phyloP scores from a whole-genome alignment of 2,329 filamentous ascomycete genomes.

The Zymoseptoria brevis region DNA sequence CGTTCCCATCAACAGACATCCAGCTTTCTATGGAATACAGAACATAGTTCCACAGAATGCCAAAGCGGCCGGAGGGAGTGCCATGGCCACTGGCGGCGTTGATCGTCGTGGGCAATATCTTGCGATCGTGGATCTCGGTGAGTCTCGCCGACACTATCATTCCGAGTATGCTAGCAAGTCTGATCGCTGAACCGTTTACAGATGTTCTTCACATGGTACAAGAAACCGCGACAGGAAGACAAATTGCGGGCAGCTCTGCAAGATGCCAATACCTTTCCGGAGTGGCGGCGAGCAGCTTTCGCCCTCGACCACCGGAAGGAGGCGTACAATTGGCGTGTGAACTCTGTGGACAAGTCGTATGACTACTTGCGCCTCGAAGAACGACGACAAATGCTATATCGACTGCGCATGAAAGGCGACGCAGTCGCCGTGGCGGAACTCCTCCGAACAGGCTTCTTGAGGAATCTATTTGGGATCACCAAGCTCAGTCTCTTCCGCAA shows the following conservation, averaged over 20 bases:
- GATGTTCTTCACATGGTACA: constrained; percentile 1
- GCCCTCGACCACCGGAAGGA: constrained; percentile 11
- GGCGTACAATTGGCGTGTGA: constrained; percentile 15
- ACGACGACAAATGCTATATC: constrained; percentile 9
- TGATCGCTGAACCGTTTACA: neutral
- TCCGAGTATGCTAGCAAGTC: neutral
- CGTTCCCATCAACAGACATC: neutral
- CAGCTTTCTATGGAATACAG: neutral
- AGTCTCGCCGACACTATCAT: neutral
- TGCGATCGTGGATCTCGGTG: constrained; percentile 2
- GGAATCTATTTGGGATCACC: constrained; percentile 85
- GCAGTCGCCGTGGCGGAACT: constrained; percentile 63
- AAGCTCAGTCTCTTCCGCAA: constrained; percentile 73
- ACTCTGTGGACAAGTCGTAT: constrained; percentile 15
- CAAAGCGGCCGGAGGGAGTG: neutral
- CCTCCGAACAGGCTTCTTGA: constrained; percentile 65
- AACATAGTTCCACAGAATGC: neutral
- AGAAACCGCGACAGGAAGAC: constrained; percentile 5
- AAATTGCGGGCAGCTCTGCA: constrained; percentile 8
- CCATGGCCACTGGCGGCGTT: neutral
- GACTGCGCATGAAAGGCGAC: constrained; percentile 9
- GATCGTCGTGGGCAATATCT: constrained; percentile 1
- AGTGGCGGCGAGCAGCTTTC: constrained; percentile 14
- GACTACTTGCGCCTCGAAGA: constrained; percentile 16
- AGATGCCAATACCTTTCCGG: constrained; percentile 9